These are phyloP conservation scores for Backusella sp. DNA, from an alignment of 192 early-diverging fungal genomes.

Conservation along the genomic window DNA sequence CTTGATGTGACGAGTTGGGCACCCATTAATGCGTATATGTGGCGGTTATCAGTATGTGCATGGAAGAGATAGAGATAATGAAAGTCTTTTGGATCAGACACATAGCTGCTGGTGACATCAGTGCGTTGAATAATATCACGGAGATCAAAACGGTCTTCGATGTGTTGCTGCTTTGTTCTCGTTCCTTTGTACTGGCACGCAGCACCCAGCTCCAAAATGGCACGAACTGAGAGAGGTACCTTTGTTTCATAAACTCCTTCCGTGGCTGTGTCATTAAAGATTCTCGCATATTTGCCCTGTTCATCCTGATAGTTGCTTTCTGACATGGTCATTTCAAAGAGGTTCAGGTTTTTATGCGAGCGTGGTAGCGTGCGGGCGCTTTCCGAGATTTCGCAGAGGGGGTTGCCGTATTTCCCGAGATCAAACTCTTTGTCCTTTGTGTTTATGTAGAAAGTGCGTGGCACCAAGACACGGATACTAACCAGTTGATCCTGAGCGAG, in stretches of 20 bases:
- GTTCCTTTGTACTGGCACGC: conserved; percentile 40
- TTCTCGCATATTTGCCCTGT: conserved; percentile 66
- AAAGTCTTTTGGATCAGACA: conserved; percentile 32
- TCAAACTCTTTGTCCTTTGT: conserved; percentile 44
- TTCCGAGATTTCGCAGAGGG: conserved; percentile 40
- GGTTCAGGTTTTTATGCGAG: conserved; percentile 60
- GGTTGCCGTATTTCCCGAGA: conserved; percentile 27
- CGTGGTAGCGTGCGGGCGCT: conserved; percentile 74
- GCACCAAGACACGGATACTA: conserved; percentile 70
- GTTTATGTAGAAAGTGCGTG: conserved; percentile 85
- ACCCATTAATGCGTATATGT: conserved; percentile 72
- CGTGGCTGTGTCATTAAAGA: conserved; percentile 85
- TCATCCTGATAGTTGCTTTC: conserved; percentile 77
- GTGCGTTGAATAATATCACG: conserved; percentile 31
- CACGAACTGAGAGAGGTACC: conserved; percentile 75
- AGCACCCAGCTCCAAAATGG: conserved; percentile 78
- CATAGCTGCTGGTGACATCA: conserved; percentile 20
- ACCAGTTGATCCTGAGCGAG: conserved; percentile 69
- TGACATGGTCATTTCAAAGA: conserved; percentile 82
- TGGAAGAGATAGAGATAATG: conserved; percentile 83
- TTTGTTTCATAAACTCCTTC: conserved; percentile 96
- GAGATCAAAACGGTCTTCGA: conserved; percentile 52
- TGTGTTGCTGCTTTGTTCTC: conserved; percentile 16
- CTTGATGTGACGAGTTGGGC: conserved; percentile 52
- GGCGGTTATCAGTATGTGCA: conserved; percentile 53